These are phyloP conservation scores for Polyplosphaeria fusca DNA, from an alignment of 495 filamentous ascomycete species.

Conservation along the genomic window DNA sequence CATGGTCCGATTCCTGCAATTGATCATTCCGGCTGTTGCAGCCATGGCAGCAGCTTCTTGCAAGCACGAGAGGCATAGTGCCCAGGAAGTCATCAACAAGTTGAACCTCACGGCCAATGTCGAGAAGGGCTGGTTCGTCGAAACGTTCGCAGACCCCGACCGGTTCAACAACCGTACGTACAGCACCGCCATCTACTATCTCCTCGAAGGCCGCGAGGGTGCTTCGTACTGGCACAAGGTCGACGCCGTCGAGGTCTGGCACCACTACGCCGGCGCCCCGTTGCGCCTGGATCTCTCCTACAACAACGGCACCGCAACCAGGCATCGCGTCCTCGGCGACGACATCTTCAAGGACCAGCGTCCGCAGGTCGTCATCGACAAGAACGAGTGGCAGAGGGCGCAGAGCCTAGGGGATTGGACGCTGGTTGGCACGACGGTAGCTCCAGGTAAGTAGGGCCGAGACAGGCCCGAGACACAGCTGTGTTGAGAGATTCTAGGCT, in stretches of 20 bases:
- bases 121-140: slow-evolving; percentile 49
- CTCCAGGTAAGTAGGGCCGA: too few relatives aligned
- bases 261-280: slow-evolving; percentile 51
- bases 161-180: slow-evolving; percentile 40
- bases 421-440: slow-evolving; percentile 48
- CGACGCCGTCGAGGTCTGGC: slow-evolving; percentile 50
- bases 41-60: too few relatives aligned
- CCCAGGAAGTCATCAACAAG: slow-evolving; percentile 41
- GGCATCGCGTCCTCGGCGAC: slow-evolving; percentile 39
- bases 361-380: slow-evolving; percentile 46
- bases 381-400: slow-evolving; percentile 46
- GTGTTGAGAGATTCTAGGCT: too few relatives aligned
- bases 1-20: too few relatives aligned
- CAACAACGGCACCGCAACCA: slow-evolving; percentile 38
- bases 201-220: slow-evolving; percentile 44
- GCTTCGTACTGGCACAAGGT: slow-evolving; percentile 49
- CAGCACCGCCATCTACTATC: slow-evolving; percentile 52
- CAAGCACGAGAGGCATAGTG: slow-evolving; percentile 26
- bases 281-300: slow-evolving; percentile 43
- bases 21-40: too few relatives aligned
- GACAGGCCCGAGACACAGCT: too few relatives aligned
- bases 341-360: slow-evolving; percentile 43
- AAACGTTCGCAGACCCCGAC: slow-evolving; percentile 46
- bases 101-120: slow-evolving; percentile 45
- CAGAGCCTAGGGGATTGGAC: slow-evolving; percentile 47